Conservation (phyloP, 1,139 yeast genomes). For the Kurtzmaniella quercitrusa region DNA sequence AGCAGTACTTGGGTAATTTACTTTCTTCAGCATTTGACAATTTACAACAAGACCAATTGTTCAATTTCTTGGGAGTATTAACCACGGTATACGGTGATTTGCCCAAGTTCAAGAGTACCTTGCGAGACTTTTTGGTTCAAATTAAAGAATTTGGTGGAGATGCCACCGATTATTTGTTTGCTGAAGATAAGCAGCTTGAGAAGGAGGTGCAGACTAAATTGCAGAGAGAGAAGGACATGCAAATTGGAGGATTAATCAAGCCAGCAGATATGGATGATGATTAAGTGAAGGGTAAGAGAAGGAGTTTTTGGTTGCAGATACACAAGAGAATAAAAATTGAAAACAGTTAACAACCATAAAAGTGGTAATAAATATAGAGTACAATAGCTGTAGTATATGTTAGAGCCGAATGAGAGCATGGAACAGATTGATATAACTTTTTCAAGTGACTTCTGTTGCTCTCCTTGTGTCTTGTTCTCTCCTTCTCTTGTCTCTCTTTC, state of each 20-base stretch:
- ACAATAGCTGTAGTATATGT: background rate
- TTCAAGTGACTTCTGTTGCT: too few relatives aligned
- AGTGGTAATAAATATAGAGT: background rate
- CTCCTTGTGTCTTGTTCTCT: too few relatives aligned
- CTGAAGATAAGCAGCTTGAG: conserved; percentile 87
- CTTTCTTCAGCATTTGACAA: conserved; percentile 87
- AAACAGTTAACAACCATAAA: background rate
- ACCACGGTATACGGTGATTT: conserved; percentile 71
- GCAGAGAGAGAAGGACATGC: conserved; percentile 78
- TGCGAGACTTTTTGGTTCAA: conserved; percentile 95
- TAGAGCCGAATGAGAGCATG: too few relatives aligned
- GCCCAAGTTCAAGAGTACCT: conserved; percentile 71
- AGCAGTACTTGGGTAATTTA: conserved; percentile 78
- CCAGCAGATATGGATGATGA: conserved; percentile 93
- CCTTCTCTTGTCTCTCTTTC: too few relatives aligned
- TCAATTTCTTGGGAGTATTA: conserved; percentile 75
- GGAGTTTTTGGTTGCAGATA: background rate
- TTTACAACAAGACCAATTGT: conserved; percentile 76
- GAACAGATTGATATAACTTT: too few relatives aligned
- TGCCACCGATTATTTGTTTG: conserved; percentile 85
- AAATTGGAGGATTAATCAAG: conserved; percentile 89
- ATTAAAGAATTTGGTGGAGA: conserved; percentile 96
- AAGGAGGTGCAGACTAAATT: conserved; percentile 59
- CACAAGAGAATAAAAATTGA: background rate
- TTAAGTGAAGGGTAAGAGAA: conserved; percentile 2